Conservation (phyloP, 306 rosid genomes). For the Begonia peltatifolia region DNA sequence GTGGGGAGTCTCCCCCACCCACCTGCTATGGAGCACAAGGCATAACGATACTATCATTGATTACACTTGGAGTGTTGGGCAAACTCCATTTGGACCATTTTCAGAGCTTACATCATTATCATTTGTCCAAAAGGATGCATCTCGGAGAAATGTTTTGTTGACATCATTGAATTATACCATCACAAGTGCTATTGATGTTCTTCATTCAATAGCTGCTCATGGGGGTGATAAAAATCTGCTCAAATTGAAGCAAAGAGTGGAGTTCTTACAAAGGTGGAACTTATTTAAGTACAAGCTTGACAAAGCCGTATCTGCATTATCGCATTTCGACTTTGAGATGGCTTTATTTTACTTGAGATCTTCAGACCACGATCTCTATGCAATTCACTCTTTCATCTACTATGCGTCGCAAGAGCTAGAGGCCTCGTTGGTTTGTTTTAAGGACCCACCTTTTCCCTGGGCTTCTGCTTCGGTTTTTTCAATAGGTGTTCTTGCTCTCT, state of each 20-base stretch:
- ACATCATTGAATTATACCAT: constrained; percentile 59
- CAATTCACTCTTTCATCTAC: constrained; percentile 73
- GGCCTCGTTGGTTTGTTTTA: constrained; percentile 81
- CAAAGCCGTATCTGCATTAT: constrained; percentile 72
- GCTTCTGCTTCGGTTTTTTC: constrained; percentile 31
- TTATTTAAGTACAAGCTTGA: constrained; percentile 78
- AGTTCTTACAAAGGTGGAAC: constrained; percentile 83
- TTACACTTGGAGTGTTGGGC: constrained; percentile 95
- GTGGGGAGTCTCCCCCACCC: constrained; percentile 99
- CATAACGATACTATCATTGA: constrained; percentile 80
- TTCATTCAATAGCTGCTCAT: constrained; percentile 50
- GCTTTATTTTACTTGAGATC: constrained; percentile 65
- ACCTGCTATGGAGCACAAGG: constrained; percentile 70
- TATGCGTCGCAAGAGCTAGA: constrained; percentile 69
- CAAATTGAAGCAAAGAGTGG: constrained; percentile 45
- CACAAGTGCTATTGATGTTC: constrained; percentile 55
- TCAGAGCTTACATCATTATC: constrained; percentile 57
- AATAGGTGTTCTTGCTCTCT: constrained; percentile 31
- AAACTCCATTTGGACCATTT: constrained; percentile 93
- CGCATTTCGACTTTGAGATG: constrained; percentile 78
- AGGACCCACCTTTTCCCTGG: constrained; percentile 92
- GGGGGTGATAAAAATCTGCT: constrained; percentile 81
- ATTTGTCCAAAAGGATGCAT: constrained; percentile 93
- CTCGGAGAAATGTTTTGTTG: constrained; percentile 67
- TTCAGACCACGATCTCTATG: constrained; percentile 84